phyloP scores from a whole-genome alignment of 2,329 filamentous ascomycete genomes.

The Ascochyta pisi region DNA sequence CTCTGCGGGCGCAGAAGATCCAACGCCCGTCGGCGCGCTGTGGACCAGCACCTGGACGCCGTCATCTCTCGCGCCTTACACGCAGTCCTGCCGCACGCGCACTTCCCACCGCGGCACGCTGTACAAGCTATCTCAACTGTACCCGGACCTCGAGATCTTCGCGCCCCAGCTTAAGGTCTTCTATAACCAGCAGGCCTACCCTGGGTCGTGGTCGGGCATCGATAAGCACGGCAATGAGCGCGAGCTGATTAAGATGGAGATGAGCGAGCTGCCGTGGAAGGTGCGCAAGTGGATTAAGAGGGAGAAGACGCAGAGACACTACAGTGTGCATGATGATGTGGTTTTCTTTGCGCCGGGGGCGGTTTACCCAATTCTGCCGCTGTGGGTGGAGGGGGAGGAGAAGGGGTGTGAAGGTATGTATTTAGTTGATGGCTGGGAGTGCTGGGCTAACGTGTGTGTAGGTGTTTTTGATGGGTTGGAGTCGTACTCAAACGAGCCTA shows the following conservation, averaged over 20 bases:
- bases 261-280: conserved; percentile 53
- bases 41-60: conserved; percentile 42
- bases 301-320: conserved; percentile 51
- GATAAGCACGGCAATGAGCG: conserved; percentile 61
- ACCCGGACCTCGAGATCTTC: conserved; percentile 39
- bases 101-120: conserved; percentile 35
- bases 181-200: conserved; percentile 51
- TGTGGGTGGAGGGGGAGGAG: conserved; percentile 55
- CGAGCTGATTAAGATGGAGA: conserved; percentile 57
- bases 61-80: conserved; percentile 31
- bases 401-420: conserved; percentile 52
- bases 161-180: conserved; percentile 48
- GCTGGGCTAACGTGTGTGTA: conserved; percentile 16
- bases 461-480: conserved; percentile 44
- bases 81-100: conserved; percentile 26
- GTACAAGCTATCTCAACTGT: conserved; percentile 43
- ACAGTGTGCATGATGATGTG: conserved; percentile 52
- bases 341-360: conserved; percentile 63
- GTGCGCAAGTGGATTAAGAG: conserved; percentile 57
- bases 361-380: conserved; percentile 58
- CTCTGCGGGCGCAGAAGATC: conserved; percentile 26
- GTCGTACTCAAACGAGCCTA: conserved; percentile 36
- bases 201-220: conserved; percentile 60
- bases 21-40: conserved; percentile 38
- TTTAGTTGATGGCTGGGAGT: not conserved